These are phyloP conservation scores for Tubosaeta sp. DNA, from an alignment of 768 basidiomycete genomes.

Conservation along the genomic window DNA sequence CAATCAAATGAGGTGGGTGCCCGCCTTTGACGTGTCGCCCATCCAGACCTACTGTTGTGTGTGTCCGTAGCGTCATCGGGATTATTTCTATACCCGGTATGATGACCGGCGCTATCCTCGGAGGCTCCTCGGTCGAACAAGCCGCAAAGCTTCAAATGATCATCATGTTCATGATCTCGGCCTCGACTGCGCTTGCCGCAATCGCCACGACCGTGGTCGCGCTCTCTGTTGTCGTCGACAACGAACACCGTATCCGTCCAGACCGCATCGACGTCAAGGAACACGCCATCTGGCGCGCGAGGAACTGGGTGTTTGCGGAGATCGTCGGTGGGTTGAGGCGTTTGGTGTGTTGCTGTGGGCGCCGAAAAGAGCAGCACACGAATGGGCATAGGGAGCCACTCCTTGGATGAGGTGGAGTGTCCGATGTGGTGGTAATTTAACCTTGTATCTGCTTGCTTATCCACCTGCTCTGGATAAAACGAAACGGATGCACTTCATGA, in stretches of 20 bases:
- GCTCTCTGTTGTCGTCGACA: constrained; percentile 62
- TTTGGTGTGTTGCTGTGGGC: constrained; percentile 8
- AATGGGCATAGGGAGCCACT: constrained; percentile 5
- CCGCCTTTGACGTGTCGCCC: neutral
- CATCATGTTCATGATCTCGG: constrained; percentile 91
- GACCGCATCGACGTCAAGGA: constrained; percentile 51
- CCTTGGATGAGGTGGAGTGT: constrained; percentile 10
- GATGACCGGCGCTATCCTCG: constrained; percentile 92
- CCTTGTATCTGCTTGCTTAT: neutral
- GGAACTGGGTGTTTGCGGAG: constrained; percentile 28
- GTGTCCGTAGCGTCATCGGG: constrained; percentile 53
- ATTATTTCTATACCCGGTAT: constrained; percentile 82
- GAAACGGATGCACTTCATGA: too few species aligned
- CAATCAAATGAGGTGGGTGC: constrained; percentile 74
- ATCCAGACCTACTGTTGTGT: neutral
- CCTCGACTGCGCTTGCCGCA: constrained; percentile 67
- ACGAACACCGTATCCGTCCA: constrained; percentile 55
- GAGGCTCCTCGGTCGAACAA: constrained; percentile 78
- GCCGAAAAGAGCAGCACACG: neutral
- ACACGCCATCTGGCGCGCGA: constrained; percentile 33
- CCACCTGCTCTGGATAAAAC: neutral
- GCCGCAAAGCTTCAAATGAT: constrained; percentile 88
- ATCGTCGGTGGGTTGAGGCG: constrained; percentile 11
- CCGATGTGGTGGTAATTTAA: constrained; percentile 2
- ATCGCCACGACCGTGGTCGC: constrained; percentile 60